Evolutionary conservation across 257 asterid species (phyloP).

Genomic region (Penstemon davidsonii): DNA sequence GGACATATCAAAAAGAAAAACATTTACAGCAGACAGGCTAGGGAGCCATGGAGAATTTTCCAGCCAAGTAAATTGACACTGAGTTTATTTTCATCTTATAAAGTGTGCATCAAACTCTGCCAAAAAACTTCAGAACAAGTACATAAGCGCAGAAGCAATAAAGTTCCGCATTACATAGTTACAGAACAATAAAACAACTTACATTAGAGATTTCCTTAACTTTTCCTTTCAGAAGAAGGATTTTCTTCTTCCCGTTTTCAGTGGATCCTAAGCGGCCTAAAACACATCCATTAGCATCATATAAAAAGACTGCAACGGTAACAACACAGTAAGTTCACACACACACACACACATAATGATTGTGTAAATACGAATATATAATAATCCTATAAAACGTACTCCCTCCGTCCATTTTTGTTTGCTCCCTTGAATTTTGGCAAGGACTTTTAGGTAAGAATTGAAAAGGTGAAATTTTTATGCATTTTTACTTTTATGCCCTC

Average conservation of each 20-base stretch:
- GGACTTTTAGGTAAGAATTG: too few species aligned
- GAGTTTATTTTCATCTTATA: neutral
- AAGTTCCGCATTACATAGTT: neutral
- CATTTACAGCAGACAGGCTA: neutral
- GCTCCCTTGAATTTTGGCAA: too few species aligned
- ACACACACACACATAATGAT: neutral
- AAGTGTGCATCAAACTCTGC: neutral
- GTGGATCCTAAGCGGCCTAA: conserved; percentile 42
- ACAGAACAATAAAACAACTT: conserved; percentile 35
- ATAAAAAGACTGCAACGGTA: conserved; percentile 19
- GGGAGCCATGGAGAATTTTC: neutral
- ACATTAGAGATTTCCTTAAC: conserved; percentile 72
- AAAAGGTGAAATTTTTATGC: too few species aligned
- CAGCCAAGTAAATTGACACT: neutral
- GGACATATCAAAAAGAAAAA: neutral
- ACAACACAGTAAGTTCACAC: neutral
- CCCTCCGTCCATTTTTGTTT: neutral
- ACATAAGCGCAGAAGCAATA: neutral
- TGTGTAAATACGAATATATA: neutral
- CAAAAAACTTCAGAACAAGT: neutral
- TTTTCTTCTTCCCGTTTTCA: conserved; percentile 70
- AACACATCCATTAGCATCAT: conserved; percentile 27
- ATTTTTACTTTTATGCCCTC: too few species aligned
- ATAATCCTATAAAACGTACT: neutral
- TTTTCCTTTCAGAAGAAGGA: conserved; percentile 79